A percentile compares a stretch with the other conserved stretches of the same genome.
Conservation (phyloP, 1,284 basidiomycete genomes). For the Takashimella tepidaria region DNA sequence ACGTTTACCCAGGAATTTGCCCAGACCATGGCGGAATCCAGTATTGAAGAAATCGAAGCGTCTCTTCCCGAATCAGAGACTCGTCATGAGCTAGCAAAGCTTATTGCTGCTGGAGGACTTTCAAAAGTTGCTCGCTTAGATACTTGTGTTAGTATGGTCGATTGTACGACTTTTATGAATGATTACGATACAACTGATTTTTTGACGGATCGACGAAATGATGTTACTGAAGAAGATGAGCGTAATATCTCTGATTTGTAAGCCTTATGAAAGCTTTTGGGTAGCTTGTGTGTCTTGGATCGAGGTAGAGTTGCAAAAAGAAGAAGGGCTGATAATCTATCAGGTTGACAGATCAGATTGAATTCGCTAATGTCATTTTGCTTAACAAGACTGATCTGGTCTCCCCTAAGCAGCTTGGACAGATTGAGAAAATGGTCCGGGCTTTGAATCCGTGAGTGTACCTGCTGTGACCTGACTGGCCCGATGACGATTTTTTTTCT, state of each 20-base stretch:
- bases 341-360: constrained; percentile 62
- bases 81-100: constrained; percentile 39
- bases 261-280: constrained; percentile 5
- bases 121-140: constrained; percentile 40
- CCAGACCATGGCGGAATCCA: constrained; percentile 42
- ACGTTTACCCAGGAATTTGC: constrained; percentile 47
- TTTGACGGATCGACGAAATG: constrained; percentile 46
- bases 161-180: constrained; percentile 43
- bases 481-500: too few relatives aligned
- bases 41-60: constrained; percentile 34
- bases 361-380: constrained; percentile 76
- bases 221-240: constrained; percentile 50
- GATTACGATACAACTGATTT: constrained; percentile 51
- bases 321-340: too few relatives aligned
- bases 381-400: constrained; percentile 85
- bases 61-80: constrained; percentile 28
- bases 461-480: too few relatives aligned
- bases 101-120: constrained; percentile 49
- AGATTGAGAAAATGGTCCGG: constrained; percentile 50
- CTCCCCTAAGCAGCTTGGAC: constrained; percentile 38
- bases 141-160: constrained; percentile 45
- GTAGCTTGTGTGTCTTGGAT: background rate
- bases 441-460: constrained; percentile 49
- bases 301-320: too few relatives aligned
- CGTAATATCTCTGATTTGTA: constrained; percentile 50